Evolutionary conservation across 129 eudicot species (phyloP), one percentile per base, ranked within the genome.

Genomic region (Saussurea involucrata): DNA sequence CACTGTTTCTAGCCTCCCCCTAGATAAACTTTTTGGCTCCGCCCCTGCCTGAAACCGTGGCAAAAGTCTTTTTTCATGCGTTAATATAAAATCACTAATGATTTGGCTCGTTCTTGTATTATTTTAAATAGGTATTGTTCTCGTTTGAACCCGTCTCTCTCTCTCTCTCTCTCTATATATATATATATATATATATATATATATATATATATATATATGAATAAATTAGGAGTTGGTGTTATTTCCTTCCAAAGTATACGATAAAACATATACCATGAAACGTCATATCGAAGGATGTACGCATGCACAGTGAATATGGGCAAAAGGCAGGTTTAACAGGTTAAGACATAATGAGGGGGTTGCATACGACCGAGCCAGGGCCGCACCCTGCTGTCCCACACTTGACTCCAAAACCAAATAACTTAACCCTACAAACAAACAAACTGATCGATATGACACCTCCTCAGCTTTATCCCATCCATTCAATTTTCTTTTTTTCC

Each of bases 381-480:
- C 61, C 61, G 61, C 61, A 53, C 61, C 61, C 61, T 60, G 65
- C 65, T 60, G 65, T 60, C 40, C 63, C 70, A 78, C 76, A 60
- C 82, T 63, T 72, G 55, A 79, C 78, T 72, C 67, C 57, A 32
- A 79, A 53, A 21, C 57, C 66, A 63, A 60, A 49, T 10, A 49
- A 49, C 60, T 5, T 49, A 36, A 65, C 78, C 73, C 36, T 64
- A 53, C 60, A 49, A 53, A 53, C 61, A 53, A 49, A 49, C 58
- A 49, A 49, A 44, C 53, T 42, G 42, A 55, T 60, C 28, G 25
- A 80, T 67, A 80, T 80, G 78, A 72, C 83, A 73, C 68, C 64
- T 80, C 83, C 40, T 72, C 6, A 72, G 21, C 79, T 65, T 66
- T 34, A 80, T 80, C 73, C 73, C 77, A 80, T 64, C 83, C 83